phyloP scores from a whole-genome alignment of 495 filamentous ascomycete species.

The Cladorrhinum samala region DNA sequence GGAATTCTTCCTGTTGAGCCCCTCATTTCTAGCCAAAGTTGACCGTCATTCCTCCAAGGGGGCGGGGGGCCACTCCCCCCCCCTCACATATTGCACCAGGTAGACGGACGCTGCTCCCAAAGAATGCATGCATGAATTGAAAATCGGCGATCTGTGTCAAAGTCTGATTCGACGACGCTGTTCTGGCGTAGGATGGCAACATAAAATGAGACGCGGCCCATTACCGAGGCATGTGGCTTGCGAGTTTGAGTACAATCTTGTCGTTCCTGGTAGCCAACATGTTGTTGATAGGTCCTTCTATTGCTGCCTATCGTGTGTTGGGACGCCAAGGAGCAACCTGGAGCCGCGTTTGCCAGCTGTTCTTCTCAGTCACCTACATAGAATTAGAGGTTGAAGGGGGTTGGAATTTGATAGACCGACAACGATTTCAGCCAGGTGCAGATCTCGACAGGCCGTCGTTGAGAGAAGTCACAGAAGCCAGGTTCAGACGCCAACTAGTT shows the following conservation, averaged over 20 bases:
- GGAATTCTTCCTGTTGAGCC: not conserved
- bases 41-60: not conserved
- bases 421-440: not conserved
- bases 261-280: no score
- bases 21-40: no score
- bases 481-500: not conserved
- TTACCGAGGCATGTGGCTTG: not conserved
- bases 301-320: no score
- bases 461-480: not conserved
- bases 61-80: no score
- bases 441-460: not conserved
- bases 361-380: no score
- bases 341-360: not conserved
- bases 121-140: not conserved
- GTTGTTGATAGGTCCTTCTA: no score
- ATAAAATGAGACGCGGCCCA: constrained; percentile 1
- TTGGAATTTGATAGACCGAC: not conserved
- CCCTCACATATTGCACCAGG: not conserved
- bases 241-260: no score
- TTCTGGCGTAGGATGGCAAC: not conserved
- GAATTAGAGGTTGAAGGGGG: no score
- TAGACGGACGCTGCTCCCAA: no score
- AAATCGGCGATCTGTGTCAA: constrained; percentile 10
- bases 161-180: constrained; percentile 11
- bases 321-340: no score